Base-by-base conservation (phyloP, 805 yeast genomes). In the Metschnikowia dekortorum region DNA sequence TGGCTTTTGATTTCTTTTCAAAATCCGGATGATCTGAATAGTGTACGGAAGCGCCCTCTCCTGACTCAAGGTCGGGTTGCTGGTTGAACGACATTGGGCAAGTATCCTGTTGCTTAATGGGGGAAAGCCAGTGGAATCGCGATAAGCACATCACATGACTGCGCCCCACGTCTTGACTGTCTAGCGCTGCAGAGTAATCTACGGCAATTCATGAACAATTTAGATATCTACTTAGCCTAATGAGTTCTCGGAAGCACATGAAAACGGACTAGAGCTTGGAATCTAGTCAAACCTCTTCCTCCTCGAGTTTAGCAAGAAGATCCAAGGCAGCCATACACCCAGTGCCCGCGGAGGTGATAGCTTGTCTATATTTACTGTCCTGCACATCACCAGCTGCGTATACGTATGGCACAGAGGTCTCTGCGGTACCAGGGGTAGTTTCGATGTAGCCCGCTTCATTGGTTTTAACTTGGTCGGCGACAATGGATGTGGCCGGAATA, bases 261-360 rank as follows among this genome's bases (percentile, higher is more conserved):
- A 22, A 22, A 3, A 22, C 1, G 10, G 7, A 33, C 32, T 41
- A 55, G 32, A 49, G 46, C 38, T 50, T 46, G 18, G 52, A 34
- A 14, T n/a, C 10, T 32, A 54, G 54, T 55, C 59, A 54, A 49
- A 46, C 60, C 53, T 55, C 61, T 46, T 58, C 61, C 53, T 58
- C 61, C 41, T 58, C 61, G 35, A 58, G 52, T 53, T 55, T 55
- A 39, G 53, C 52, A 35, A 58, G 54, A 65, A 92, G 89, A 64
- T 94, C 98, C 54, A 94, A 80, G 53, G 96, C 99, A 63, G 99
- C 99, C 97, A 91, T 92, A 80, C 99, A 94, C 56, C 99, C 99
- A 56, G 96, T 81, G 66, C 99, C 99, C n/a, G 99, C 99, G 69
- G 97, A 90, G 39, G 99, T 94, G 66, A 94, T 89, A 52, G 99